These are phyloP conservation scores for Blakeslea trispora DNA, from an alignment of 371 early-diverging fungal species.

Conservation along the genomic window DNA sequence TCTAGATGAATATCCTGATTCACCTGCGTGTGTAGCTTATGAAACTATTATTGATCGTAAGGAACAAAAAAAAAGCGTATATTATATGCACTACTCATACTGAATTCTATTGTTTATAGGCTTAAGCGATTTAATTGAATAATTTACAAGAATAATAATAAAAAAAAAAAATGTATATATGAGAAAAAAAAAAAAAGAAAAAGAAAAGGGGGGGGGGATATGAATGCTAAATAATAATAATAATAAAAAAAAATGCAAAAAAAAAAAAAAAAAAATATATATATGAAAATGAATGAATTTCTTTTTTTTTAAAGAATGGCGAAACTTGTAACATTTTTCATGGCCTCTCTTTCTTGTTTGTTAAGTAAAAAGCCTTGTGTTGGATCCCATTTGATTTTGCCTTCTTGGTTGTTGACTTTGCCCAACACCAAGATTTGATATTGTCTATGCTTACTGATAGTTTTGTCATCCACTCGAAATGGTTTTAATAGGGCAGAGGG, in stretches of 20 bases:
- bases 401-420: conserved; percentile 32
- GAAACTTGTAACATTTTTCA: conserved; percentile 43
- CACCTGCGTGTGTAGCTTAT: conserved; percentile 84
- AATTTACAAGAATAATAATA: too few species aligned
- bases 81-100: background rate
- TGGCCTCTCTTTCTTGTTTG: conserved; percentile 36
- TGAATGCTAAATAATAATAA: too few species aligned
- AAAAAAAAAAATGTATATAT: conserved; percentile 8
- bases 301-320: conserved; percentile 20
- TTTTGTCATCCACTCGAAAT: conserved; percentile 44
- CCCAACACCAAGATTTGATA: conserved; percentile 48
- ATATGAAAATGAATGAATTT: conserved; percentile 3
- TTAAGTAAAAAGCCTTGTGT: conserved; percentile 33
- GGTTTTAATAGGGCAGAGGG: conserved; percentile 37
- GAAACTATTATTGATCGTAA: conserved; percentile 65
- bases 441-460: conserved; percentile 46
- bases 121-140: conserved; percentile 18
- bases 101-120: conserved; percentile 10
- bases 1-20: conserved; percentile 84
- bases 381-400: conserved; percentile 32
- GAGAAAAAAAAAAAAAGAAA: too few species aligned
- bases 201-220: too few species aligned
- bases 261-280: conserved; percentile 6
- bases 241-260: conserved; percentile 7
- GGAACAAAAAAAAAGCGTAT: conserved; percentile 2